Percentiles rank a stretch among this genome's conserved stretches.
These are phyloP conservation scores for Tylopilus vinaceipallidus DNA, from an alignment of 768 basidiomycete genomes.

Conservation along the genomic window DNA sequence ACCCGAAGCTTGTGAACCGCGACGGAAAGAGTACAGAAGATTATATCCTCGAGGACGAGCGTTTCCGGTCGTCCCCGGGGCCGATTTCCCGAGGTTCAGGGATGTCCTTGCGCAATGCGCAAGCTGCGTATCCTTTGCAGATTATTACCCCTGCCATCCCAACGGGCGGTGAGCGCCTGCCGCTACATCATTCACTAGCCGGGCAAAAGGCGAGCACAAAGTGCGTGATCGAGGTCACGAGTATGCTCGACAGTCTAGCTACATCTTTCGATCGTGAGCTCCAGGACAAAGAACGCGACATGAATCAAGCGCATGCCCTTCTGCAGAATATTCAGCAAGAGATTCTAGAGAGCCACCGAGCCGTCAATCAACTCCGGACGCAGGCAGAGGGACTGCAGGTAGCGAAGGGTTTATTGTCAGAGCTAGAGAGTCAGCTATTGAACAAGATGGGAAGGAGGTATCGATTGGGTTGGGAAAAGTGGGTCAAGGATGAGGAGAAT, in stretches of 20 bases:
- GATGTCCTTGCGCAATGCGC: slow-evolving; percentile 75
- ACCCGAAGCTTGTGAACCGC: slow-evolving; percentile 90
- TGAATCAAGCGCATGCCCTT: slow-evolving; percentile 84
- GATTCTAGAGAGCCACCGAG: slow-evolving; percentile 80
- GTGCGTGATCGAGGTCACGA: slow-evolving; percentile 80
- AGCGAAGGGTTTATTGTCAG: slow-evolving; percentile 54
- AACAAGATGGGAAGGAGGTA: slow-evolving; percentile 81
- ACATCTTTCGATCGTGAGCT: slow-evolving; percentile 90
- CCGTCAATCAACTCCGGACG: slow-evolving; percentile 63
- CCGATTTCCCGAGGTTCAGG: slow-evolving; percentile 63
- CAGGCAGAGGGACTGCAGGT: slow-evolving; percentile 67
- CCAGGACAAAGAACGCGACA: slow-evolving; percentile 87
- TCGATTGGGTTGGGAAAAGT: slow-evolving; percentile 88
- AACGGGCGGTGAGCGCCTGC: slow-evolving; percentile 60
- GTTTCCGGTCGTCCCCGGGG: slow-evolving; percentile 88
- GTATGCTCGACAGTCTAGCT: slow-evolving; percentile 85
- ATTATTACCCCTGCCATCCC: slow-evolving; percentile 41
- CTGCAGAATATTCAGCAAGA: slow-evolving; percentile 86
- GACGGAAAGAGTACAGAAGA: slow-evolving; percentile 98
- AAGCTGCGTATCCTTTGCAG: slow-evolving; percentile 44
- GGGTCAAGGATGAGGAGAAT: slow-evolving; percentile 81
- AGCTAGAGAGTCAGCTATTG: slow-evolving; percentile 63
- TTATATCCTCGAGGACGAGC: slow-evolving; percentile 97
- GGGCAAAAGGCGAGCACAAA: slow-evolving; percentile 85
- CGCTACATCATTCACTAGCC: slow-evolving; percentile 80